Evolutionary conservation across 2,329 filamentous ascomycete genomes (phyloP).

Genomic region (Trichophyton simii): DNA sequence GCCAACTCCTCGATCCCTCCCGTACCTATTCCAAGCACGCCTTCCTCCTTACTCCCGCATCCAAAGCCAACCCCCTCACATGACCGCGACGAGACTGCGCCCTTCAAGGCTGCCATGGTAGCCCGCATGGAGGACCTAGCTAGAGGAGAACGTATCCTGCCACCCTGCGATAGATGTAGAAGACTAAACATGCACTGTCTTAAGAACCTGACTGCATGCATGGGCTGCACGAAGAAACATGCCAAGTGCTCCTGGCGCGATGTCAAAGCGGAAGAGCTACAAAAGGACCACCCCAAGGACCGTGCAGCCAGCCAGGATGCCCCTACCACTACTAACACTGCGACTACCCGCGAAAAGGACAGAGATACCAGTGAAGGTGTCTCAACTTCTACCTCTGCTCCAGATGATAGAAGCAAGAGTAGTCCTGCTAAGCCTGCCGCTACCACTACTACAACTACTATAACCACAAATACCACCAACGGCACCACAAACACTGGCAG

Average conservation of each 20-base stretch:
- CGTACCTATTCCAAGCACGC: slow-evolving; percentile 44
- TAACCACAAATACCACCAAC: not conserved
- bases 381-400: not conserved
- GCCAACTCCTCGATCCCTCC: slow-evolving; percentile 26
- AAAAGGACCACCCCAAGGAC: slow-evolving; percentile 11
- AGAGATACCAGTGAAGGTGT: slow-evolving; percentile 2
- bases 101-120: slow-evolving; percentile 54
- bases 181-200: slow-evolving; percentile 68
- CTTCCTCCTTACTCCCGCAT: slow-evolving; percentile 40
- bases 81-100: slow-evolving; percentile 46
- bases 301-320: slow-evolving; percentile 2
- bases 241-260: slow-evolving; percentile 78
- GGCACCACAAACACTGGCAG: not conserved
- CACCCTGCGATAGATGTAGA: slow-evolving; percentile 73
- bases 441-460: not conserved
- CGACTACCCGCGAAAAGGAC: not conserved
- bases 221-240: slow-evolving; percentile 81
- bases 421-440: not conserved
- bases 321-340: too few species aligned
- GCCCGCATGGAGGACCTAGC: slow-evolving; percentile 62
- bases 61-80: slow-evolving; percentile 31
- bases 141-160: slow-evolving; percentile 62
- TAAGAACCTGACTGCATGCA: slow-evolving; percentile 75
- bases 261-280: slow-evolving; percentile 59
- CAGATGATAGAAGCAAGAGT: not conserved